These are phyloP conservation scores for Linderniella brevidens DNA, from an alignment of 257 asterid species.

Conservation along the genomic window DNA sequence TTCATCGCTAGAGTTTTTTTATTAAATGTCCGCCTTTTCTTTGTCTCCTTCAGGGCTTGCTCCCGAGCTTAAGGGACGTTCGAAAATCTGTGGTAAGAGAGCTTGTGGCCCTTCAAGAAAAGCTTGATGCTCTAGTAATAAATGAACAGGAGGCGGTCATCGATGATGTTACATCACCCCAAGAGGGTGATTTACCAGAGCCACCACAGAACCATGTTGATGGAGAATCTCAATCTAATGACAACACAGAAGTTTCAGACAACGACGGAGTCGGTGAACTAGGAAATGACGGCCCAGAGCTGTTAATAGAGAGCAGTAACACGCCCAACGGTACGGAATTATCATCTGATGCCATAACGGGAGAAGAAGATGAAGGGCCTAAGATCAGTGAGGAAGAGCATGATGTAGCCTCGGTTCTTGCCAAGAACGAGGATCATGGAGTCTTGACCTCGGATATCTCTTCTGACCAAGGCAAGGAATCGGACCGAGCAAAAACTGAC, in stretches of 20 bases:
- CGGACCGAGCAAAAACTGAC: too few species aligned
- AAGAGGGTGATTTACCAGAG: constrained; percentile 5
- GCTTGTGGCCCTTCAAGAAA: constrained; percentile 57
- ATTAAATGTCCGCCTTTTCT: background rate
- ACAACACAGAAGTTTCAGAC: constrained; percentile 8
- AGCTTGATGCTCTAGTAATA: constrained; percentile 26
- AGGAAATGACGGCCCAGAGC: background rate
- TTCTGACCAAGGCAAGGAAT: too few species aligned
- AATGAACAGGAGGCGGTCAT: constrained; percentile 7
- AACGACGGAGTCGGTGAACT: background rate
- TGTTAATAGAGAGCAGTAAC: too few species aligned
- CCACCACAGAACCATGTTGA: constrained; percentile 10
- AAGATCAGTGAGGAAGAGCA: background rate
- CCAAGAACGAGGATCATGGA: constrained; percentile 6
- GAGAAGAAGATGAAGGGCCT: background rate
- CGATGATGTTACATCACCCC: constrained; percentile 8
- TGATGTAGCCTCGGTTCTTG: background rate
- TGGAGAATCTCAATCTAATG: background rate
- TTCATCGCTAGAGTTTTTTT: background rate
- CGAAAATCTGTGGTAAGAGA: constrained; percentile 53
- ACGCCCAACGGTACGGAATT: background rate
- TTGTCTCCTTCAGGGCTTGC: constrained; percentile 32
- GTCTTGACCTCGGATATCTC: background rate
- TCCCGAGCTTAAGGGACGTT: constrained; percentile 36
- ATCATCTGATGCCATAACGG: background rate